Evolutionary conservation across 371 early-diverging fungal genomes (phyloP).

Genomic region (Actinomortierella wolfii): DNA sequence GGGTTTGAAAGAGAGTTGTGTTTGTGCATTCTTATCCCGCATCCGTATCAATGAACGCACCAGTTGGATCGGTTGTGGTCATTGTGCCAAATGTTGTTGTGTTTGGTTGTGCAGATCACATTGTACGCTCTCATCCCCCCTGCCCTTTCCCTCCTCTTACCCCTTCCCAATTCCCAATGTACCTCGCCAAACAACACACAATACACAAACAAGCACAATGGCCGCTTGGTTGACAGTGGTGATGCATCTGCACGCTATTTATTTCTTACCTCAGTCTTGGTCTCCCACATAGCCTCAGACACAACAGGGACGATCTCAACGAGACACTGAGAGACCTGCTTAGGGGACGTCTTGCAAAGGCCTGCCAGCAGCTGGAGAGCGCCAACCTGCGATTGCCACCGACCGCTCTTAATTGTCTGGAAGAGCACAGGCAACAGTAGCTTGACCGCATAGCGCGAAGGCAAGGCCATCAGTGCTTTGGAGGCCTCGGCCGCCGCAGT

Average conservation of each 20-base stretch:
- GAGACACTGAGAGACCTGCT: conserved; percentile 57
- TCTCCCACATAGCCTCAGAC: conserved; percentile 80
- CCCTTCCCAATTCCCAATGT: too few relatives aligned
- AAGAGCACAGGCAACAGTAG: conserved; percentile 56
- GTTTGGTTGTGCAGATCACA: too few relatives aligned
- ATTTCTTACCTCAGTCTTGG: conserved; percentile 63
- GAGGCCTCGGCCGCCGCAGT: conserved; percentile 56
- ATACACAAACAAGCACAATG: too few relatives aligned
- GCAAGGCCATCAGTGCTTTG: conserved; percentile 49
- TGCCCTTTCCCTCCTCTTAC: too few relatives aligned
- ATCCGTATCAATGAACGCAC: too few relatives aligned
- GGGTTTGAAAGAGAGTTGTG: too few relatives aligned
- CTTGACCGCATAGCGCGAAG: conserved; percentile 49
- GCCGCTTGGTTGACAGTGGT: too few relatives aligned
- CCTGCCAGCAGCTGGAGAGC: conserved; percentile 51
- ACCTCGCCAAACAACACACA: too few relatives aligned
- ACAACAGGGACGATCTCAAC: conserved; percentile 75
- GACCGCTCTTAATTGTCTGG: conserved; percentile 56
- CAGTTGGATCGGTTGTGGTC: too few relatives aligned
- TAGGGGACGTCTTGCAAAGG: conserved; percentile 49
- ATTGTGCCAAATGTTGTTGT: too few relatives aligned
- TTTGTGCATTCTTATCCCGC: too few relatives aligned
- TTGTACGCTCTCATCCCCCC: too few relatives aligned
- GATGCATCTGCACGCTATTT: background rate
- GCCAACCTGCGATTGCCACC: conserved; percentile 65